phyloP scores from a whole-genome alignment of 1,284 basidiomycete genomes.

The Malassezia vespertilionis region DNA sequence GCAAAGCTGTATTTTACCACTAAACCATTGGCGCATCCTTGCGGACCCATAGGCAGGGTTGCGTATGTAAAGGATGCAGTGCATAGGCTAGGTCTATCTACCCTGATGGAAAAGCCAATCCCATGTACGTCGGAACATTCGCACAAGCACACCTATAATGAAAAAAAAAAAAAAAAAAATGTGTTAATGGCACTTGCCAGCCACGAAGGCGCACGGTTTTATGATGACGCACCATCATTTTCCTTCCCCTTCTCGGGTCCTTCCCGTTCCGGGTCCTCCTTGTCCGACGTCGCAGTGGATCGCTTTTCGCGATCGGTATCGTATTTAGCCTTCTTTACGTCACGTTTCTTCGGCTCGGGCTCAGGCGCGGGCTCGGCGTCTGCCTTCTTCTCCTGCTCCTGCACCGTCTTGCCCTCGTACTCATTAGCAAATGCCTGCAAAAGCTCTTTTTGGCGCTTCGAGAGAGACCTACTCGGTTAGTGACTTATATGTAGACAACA shows the following conservation, averaged over 20 bases:
- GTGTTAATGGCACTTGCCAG: slow-evolving; percentile 4
- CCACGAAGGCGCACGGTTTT: not conserved
- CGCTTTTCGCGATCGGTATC: not conserved
- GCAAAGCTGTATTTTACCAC: slow-evolving; percentile 20
- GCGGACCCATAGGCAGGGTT: not conserved
- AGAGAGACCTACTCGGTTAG: slow-evolving; percentile 58
- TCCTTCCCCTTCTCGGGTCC: not conserved
- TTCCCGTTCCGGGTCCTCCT: not conserved
- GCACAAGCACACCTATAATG: slow-evolving; percentile 2
- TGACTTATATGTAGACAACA: slow-evolving; percentile 33
- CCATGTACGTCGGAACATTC: slow-evolving; percentile 5
- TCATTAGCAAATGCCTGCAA: slow-evolving; percentile 86
- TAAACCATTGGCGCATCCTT: slow-evolving; percentile 16
- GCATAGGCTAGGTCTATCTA: not conserved
- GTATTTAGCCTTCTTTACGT: not conserved
- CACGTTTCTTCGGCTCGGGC: not conserved
- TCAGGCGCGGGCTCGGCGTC: not conserved
- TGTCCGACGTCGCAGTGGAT: too few species aligned
- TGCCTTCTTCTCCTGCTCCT: not conserved
- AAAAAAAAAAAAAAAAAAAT: not conserved
- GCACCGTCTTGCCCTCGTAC: slow-evolving; percentile 65
- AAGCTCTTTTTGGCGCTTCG: slow-evolving; percentile 70
- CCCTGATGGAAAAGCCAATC: slow-evolving; percentile 9
- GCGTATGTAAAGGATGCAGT: not conserved
- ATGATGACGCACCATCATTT: slow-evolving; percentile 17